Conservation (phyloP, 2,329 filamentous ascomycete species). For the Grosmannia clavigera region DNA sequence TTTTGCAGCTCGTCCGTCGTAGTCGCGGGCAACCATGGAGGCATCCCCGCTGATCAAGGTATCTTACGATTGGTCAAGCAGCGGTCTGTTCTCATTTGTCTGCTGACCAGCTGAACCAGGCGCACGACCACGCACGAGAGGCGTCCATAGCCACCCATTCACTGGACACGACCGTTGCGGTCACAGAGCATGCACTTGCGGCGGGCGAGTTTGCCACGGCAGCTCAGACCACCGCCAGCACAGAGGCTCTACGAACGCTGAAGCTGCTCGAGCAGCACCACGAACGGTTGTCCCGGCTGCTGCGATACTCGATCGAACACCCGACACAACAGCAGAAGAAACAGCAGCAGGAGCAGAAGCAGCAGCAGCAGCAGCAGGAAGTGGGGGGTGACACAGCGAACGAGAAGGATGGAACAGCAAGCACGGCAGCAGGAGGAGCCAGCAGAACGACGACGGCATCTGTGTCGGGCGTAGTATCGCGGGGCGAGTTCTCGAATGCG, state of each 20-base stretch:
- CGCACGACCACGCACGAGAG: slow-evolving; percentile 79
- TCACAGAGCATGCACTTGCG: slow-evolving; percentile 77
- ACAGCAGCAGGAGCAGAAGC: background rate
- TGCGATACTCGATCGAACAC: slow-evolving; percentile 54
- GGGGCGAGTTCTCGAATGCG: slow-evolving; percentile 10
- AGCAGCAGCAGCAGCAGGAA: background rate
- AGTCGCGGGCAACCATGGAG: background rate
- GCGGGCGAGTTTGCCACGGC: slow-evolving; percentile 82
- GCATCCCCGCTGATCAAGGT: slow-evolving; percentile 3
- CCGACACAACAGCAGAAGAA: slow-evolving; percentile 23
- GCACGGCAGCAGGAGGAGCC: slow-evolving; percentile 7
- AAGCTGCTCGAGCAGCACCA: slow-evolving; percentile 82
- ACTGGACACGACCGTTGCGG: slow-evolving; percentile 65
- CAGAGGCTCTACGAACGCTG: slow-evolving; percentile 71
- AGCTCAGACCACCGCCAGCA: slow-evolving; percentile 53
- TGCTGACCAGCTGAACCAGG: slow-evolving; percentile 31
- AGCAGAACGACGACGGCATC: slow-evolving; percentile 6
- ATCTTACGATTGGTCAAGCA: too few species aligned
- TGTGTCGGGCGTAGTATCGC: slow-evolving; percentile 9
- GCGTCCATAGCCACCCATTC: slow-evolving; percentile 67
- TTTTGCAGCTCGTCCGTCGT: too few species aligned
- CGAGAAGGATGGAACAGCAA: slow-evolving; percentile 10
- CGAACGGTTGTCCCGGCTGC: slow-evolving; percentile 65
- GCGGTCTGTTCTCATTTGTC: too few species aligned
- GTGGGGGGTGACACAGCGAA: background rate